Percentiles rank a stretch among this genome's conserved stretches.
These are phyloP conservation scores for Madurella mycetomatis DNA, from an alignment of 2,329 filamentous ascomycete species.

Conservation along the genomic window DNA sequence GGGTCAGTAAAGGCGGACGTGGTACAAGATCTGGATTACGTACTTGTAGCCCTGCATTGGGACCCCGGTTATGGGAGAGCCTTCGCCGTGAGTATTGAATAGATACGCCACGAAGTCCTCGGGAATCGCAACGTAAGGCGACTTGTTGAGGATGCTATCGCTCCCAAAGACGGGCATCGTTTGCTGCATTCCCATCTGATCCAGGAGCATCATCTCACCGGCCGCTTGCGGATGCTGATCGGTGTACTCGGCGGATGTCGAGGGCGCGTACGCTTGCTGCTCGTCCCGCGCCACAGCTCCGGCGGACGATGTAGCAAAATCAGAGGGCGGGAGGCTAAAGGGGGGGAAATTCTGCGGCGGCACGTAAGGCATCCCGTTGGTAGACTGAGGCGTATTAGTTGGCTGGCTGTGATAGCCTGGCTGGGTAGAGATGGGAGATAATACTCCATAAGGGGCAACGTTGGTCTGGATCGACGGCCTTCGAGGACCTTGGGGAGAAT, in stretches of 20 bases:
- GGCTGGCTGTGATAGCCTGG: constrained; percentile 46
- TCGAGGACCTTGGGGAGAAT: constrained; percentile 40
- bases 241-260: constrained; percentile 41
- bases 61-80: constrained; percentile 49
- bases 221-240: constrained; percentile 43
- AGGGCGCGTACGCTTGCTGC: constrained; percentile 34
- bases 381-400: constrained; percentile 42
- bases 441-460: constrained; percentile 46
- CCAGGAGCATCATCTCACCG: constrained; percentile 55
- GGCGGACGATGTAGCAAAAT: constrained; percentile 45
- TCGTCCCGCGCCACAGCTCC: constrained; percentile 32
- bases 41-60: constrained; percentile 48
- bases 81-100: constrained; percentile 64
- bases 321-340: constrained; percentile 59
- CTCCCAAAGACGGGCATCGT: constrained; percentile 84
- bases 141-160: constrained; percentile 73
- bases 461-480: constrained; percentile 45
- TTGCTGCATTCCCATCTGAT: constrained; percentile 59
- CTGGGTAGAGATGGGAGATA: constrained; percentile 50
- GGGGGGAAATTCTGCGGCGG: constrained; percentile 58
- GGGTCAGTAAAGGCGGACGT: constrained; percentile 25
- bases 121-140: constrained; percentile 75
- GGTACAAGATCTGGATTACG: constrained; percentile 29
- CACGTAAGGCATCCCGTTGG: constrained; percentile 44
- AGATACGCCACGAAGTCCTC: constrained; percentile 84